phyloP scores from a whole-genome alignment of 179 eudicot species.

The Kewa caespitosa region DNA sequence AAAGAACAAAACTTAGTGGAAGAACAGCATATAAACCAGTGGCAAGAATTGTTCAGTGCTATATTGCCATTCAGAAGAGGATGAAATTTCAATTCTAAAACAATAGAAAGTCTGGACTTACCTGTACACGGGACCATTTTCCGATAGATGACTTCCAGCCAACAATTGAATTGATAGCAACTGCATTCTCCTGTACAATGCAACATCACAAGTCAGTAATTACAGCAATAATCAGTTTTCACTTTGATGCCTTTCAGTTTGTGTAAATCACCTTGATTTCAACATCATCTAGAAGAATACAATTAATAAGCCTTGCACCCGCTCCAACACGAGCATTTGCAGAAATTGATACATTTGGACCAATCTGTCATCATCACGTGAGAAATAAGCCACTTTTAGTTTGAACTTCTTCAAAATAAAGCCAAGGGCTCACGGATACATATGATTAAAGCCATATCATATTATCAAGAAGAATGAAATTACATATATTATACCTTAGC shows the following conservation, averaged over 20 bases:
- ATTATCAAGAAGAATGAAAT: not conserved
- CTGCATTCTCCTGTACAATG: constrained; percentile 81
- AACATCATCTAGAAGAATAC: constrained; percentile 86
- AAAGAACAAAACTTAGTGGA: too few relatives aligned
- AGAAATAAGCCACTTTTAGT: constrained; percentile 1
- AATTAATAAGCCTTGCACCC: constrained; percentile 83
- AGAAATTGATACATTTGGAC: constrained; percentile 92
- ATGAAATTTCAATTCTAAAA: too few relatives aligned
- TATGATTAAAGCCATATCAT: too few relatives aligned
- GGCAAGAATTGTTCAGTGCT: too few relatives aligned
- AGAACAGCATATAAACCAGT: too few relatives aligned
- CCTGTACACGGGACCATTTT: constrained; percentile 97
- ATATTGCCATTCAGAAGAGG: too few relatives aligned
- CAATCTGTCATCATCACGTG: constrained; percentile 58
- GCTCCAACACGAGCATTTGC: constrained; percentile 95
- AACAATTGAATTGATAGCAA: constrained; percentile 81
- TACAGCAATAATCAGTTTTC: not conserved
- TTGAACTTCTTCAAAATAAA: too few relatives aligned
- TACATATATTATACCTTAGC: constrained; percentile 94
- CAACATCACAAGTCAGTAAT: constrained; percentile 15
- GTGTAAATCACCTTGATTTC: constrained; percentile 65
- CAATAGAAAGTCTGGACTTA: too few relatives aligned
- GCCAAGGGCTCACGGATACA: too few relatives aligned
- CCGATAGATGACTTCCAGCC: constrained; percentile 98
- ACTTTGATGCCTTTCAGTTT: constrained; percentile 3